These are phyloP conservation scores for Diaporthe caulivora DNA, from an alignment of 2,329 filamentous ascomycete genomes.

Conservation along the genomic window DNA sequence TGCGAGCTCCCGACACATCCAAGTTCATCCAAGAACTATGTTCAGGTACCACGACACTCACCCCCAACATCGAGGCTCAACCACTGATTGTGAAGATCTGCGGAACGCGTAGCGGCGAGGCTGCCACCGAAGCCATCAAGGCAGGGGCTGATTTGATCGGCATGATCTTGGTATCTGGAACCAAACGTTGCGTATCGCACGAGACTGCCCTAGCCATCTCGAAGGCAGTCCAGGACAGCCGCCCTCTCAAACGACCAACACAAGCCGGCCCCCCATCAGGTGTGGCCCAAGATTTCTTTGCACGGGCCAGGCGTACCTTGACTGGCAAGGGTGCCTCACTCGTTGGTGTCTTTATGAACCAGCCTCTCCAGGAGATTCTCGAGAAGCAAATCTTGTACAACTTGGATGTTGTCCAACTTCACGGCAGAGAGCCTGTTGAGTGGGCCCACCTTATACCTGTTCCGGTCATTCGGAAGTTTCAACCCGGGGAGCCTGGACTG, in stretches of 20 bases:
- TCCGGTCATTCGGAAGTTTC: conserved; percentile 89
- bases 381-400: conserved; percentile 80
- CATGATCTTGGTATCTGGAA: conserved; percentile 88
- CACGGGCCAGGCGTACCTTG: conserved; percentile 49
- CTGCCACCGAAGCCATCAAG: conserved; percentile 82
- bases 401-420: conserved; percentile 92
- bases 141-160: conserved; percentile 93
- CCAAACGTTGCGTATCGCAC: conserved; percentile 82
- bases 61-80: conserved; percentile 51
- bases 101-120: conserved; percentile 86
- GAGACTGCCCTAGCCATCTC: conserved; percentile 87
- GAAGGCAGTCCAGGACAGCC: conserved; percentile 73
- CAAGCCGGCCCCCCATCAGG: conserved; percentile 44
- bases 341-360: conserved; percentile 94
- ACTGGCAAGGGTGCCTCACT: conserved; percentile 76
- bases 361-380: conserved; percentile 85
- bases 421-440: conserved; percentile 91
- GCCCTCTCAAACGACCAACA: conserved; percentile 27
- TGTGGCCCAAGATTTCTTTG: conserved; percentile 77
- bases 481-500: conserved; percentile 79
- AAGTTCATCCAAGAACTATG: conserved; percentile 88
- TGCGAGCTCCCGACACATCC: conserved; percentile 87
- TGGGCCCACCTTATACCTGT: conserved; percentile 93
- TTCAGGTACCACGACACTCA: conserved; percentile 62
- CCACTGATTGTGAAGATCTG: conserved; percentile 91